These are phyloP conservation scores for Vanrija humicola DNA, from an alignment of 1,284 basidiomycete genomes.

Conservation along the genomic window DNA sequence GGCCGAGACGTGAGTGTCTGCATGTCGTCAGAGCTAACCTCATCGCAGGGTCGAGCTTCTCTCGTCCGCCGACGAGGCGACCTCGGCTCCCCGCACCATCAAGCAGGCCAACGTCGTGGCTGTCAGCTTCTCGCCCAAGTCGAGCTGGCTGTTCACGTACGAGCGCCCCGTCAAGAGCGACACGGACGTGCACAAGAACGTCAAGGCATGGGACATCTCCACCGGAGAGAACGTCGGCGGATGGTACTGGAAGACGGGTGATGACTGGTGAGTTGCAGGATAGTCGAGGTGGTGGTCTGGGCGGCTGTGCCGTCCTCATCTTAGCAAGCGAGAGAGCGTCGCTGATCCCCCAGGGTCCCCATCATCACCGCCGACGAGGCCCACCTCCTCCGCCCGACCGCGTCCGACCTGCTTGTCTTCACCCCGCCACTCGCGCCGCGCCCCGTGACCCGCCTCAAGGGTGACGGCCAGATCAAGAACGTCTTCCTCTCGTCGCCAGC, in stretches of 20 bases:
- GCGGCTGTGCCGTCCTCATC: no score
- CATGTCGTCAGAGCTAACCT: not conserved
- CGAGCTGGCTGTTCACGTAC: conserved; percentile 90
- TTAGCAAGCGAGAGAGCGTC: not conserved
- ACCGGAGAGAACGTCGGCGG: conserved; percentile 41
- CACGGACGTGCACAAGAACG: conserved; percentile 47
- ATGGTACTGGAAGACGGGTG: conserved; percentile 45
- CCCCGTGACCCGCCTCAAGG: conserved; percentile 35
- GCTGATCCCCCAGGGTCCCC: conserved; percentile 57
- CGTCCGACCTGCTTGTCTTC: conserved; percentile 79
- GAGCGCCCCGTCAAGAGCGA: conserved; percentile 60
- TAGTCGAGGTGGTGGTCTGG: not conserved
- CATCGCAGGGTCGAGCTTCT: conserved; percentile 35
- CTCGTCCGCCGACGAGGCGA: conserved; percentile 28
- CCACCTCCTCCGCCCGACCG: conserved; percentile 66
- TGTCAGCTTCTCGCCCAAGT: conserved; percentile 84
- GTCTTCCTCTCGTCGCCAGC: conserved; percentile 41
- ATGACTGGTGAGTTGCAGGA: conserved; percentile 39
- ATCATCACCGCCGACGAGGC: conserved; percentile 90
- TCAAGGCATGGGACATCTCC: conserved; percentile 43
- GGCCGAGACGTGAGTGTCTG: conserved; percentile 60
- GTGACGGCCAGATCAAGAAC: conserved; percentile 43
- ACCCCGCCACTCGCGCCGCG: conserved; percentile 33
- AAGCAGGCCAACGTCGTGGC: conserved; percentile 69
- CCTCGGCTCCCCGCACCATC: conserved; percentile 25